A percentile compares a stretch with the other conserved stretches of the same genome.
These are phyloP conservation scores for Chrysoporthe austroafricana DNA, from an alignment of 2,329 filamentous ascomycete species.

Conservation along the genomic window DNA sequence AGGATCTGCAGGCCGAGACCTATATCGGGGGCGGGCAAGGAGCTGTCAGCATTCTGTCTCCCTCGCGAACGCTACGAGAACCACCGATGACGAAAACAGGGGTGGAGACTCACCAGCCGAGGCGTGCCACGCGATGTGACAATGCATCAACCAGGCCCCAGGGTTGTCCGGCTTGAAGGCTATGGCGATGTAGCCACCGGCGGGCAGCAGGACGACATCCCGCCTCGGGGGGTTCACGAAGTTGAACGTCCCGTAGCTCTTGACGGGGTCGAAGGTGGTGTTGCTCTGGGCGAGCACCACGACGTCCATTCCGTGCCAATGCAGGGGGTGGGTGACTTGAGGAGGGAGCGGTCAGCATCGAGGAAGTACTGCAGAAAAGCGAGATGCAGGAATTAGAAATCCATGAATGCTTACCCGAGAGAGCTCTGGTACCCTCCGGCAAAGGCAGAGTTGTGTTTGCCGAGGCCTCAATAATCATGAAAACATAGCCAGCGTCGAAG, in stretches of 20 bases:
- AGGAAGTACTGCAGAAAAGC: no score
- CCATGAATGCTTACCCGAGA: conserved; percentile 10
- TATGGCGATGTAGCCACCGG: conserved; percentile 41
- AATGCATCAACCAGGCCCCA: conserved; percentile 48
- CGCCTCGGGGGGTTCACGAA: conserved; percentile 43
- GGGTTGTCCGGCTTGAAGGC: conserved; percentile 46
- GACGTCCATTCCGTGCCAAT: conserved; percentile 39
- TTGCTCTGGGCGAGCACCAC: conserved; percentile 36
- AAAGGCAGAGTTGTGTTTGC: conserved; percentile 13
- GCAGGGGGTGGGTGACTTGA: conserved; percentile 26
- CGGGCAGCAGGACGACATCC: conserved; percentile 42
- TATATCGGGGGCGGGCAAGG: background rate
- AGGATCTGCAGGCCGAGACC: conserved; percentile 27
- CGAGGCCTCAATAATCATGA: conserved; percentile 26
- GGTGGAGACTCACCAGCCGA: conserved; percentile 26
- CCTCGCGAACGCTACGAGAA: background rate
- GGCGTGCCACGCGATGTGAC: conserved; percentile 51
- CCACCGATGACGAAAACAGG: background rate
- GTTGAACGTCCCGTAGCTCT: conserved; percentile 30
- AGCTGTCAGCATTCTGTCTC: background rate
- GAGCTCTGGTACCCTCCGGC: conserved; percentile 4
- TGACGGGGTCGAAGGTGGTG: conserved; percentile 28
- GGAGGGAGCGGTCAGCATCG: background rate
- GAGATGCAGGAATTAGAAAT: background rate
- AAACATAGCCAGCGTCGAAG: conserved; percentile 23